Conservation (phyloP, 345 rosid genomes). For the Fremontodendron californicum region DNA sequence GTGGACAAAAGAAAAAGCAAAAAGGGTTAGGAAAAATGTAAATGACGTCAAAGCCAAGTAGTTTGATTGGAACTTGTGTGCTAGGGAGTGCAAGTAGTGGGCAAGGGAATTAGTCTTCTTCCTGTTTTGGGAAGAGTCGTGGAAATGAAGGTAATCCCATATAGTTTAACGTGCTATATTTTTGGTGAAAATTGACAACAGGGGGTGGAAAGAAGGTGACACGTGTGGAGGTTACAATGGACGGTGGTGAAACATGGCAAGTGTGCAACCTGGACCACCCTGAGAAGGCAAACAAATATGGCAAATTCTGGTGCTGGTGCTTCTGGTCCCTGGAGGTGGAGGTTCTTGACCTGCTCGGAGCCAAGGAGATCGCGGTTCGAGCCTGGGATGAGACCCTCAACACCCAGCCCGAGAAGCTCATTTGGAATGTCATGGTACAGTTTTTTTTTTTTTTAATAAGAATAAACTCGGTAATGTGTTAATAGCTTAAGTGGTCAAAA, state of each 20-base stretch:
- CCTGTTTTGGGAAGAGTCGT: neutral
- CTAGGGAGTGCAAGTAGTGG: neutral
- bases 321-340: slow-evolving; percentile 90
- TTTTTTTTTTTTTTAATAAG: neutral
- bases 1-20: neutral
- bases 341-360: slow-evolving; percentile 67
- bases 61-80: neutral
- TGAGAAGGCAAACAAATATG: slow-evolving; percentile 71
- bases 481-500: too few species aligned
- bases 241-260: slow-evolving; percentile 92
- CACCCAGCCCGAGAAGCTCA: slow-evolving; percentile 95
- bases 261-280: slow-evolving; percentile 67
- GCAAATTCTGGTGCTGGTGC: slow-evolving; percentile 95
- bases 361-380: slow-evolving; percentile 84
- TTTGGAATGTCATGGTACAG: slow-evolving; percentile 91
- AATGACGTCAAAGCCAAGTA: neutral
- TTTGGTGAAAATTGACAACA: slow-evolving; percentile 16
- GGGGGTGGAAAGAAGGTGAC: slow-evolving; percentile 96
- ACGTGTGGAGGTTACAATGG: slow-evolving; percentile 87
- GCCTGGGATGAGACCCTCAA: slow-evolving; percentile 92
- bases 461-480: too few species aligned
- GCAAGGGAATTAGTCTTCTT: neutral
- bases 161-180: neutral
- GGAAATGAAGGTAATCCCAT: slow-evolving; percentile 1
- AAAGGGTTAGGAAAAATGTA: neutral